Evolutionary conservation across 1,284 basidiomycete species (phyloP), one percentile per base, ranked within the genome.

Genomic region (Ganoderma resinaceum): DNA sequence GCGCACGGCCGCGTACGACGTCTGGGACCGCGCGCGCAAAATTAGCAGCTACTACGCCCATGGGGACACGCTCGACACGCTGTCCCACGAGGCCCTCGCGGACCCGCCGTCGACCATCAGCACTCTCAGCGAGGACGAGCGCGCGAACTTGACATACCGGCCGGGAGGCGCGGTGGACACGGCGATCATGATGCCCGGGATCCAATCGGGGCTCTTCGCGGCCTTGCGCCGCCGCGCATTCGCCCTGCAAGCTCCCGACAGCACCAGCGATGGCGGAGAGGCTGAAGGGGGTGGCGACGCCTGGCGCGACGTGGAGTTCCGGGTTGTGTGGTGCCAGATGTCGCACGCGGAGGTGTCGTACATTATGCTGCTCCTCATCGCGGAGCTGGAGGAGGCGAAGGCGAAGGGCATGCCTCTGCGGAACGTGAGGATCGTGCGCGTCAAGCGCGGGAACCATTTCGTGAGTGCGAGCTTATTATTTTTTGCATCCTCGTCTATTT

Each of bases 11-110:
- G 40, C 42, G 1, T 62, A 52, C 49, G n/a, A 52, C n/a, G 12
- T 52, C 16, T 62, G 61, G 61, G 46, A 33, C 18, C 31, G 55
- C 33, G 55, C 31, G 33, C 55, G 33, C 31, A 33, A 37, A n/a
- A 58, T 49, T 2, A 31, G 46, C 23, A n/a, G 60, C 29, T 60
- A 78, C 63, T 78, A 71, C 71, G n/a, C 52, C 0, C 77, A 78
- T 57, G 75, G 74, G 7, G 69, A 71, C 40, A 65, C 67, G 1
- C 46, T 61, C 5, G 67, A 65, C 23, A 65, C 58, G 0, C 55
- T 71, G 29, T 65, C 66, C 11, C 62, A 66, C 42, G 64, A n/a
- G 2, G 26, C 70, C 2, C 65, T 69, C 20, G 5, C 29, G 6
- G 37, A 66, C 6, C 73, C 74, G 3, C 63, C 64, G 0, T 66